These are phyloP conservation scores for Hypoxylon lenormandii DNA, from an alignment of 495 filamentous ascomycete species.

Conservation along the genomic window DNA sequence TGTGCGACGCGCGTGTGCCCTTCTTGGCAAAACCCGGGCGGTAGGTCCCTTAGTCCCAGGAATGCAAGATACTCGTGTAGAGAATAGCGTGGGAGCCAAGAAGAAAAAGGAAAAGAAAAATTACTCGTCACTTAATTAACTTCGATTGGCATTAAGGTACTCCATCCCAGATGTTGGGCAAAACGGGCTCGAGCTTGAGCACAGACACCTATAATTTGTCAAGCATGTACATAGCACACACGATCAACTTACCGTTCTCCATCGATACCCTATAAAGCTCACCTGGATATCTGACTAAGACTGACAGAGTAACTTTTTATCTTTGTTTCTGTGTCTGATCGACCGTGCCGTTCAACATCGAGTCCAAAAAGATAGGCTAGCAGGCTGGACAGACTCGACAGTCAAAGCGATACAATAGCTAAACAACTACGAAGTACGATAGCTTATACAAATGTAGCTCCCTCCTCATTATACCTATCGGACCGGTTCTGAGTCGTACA, in stretches of 20 bases:
- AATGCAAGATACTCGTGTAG: conserved; percentile 31
- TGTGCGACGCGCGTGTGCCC: conserved; percentile 40
- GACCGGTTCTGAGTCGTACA: conserved; percentile 18
- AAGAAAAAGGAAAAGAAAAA: conserved; percentile 6
- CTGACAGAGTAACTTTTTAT: conserved; percentile 9
- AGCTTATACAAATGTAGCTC: background rate
- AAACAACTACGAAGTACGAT: background rate
- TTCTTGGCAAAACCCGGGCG: conserved; percentile 35
- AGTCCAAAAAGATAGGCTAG: conserved; percentile 4
- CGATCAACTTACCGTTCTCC: conserved; percentile 13
- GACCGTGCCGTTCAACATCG: conserved; percentile 11
- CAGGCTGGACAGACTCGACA: conserved; percentile 5
- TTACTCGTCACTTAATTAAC: conserved; percentile 2
- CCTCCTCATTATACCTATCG: too few species aligned
- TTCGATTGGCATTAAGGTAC: conserved; percentile 21
- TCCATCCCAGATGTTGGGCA: conserved; percentile 21
- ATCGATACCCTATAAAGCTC: conserved; percentile 13
- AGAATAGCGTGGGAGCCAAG: conserved; percentile 5
- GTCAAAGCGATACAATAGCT: conserved; percentile 8
- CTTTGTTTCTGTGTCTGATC: conserved; percentile 7
- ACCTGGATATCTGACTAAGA: conserved; percentile 44
- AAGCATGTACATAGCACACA: background rate
- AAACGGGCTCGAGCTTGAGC: too few species aligned
- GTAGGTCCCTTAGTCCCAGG: conserved; percentile 34
- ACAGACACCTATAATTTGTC: conserved; percentile 29